Percentiles rank a stretch among this genome's conserved stretches.
Conservation (phyloP, 306 rosid genomes). For the Macrotyloma uniflorum region DNA sequence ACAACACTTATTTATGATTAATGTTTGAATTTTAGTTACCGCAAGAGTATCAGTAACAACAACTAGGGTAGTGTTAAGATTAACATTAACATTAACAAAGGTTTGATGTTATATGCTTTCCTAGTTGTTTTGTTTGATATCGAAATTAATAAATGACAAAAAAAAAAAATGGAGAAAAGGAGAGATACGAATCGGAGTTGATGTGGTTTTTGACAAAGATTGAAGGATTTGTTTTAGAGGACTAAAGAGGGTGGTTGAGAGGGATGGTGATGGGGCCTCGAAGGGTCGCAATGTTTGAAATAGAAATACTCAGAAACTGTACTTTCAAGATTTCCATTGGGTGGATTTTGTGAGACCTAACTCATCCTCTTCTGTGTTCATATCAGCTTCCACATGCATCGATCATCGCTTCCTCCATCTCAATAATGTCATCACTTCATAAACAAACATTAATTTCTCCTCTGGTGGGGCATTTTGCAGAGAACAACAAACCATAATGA, state of each 20-base stretch:
- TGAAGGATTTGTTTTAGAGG: slow-evolving; percentile 25
- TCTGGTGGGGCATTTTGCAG: background rate
- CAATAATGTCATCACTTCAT: background rate
- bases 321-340: background rate
- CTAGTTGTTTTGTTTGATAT: background rate
- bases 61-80: too few species aligned
- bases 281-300: slow-evolving; percentile 18
- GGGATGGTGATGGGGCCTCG: slow-evolving; percentile 25
- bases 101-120: slow-evolving; percentile 5
- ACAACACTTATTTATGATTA: too few species aligned
- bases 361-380: background rate
- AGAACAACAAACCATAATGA: background rate
- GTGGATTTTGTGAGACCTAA: too few species aligned
- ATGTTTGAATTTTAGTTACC: too few species aligned
- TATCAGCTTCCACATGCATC: background rate
- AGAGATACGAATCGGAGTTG: slow-evolving; percentile 40
- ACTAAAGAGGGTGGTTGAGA: slow-evolving; percentile 13
- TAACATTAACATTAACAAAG: slow-evolving; percentile 22
- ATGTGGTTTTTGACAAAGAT: slow-evolving; percentile 38
- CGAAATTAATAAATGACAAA: slow-evolving; percentile 1
- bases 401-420: background rate
- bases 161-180: background rate
- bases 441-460: background rate
- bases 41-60: too few species aligned
- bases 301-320: background rate